Base-by-base conservation (phyloP, 208 protist species). In the Naegleria lovaniensis region DNA sequence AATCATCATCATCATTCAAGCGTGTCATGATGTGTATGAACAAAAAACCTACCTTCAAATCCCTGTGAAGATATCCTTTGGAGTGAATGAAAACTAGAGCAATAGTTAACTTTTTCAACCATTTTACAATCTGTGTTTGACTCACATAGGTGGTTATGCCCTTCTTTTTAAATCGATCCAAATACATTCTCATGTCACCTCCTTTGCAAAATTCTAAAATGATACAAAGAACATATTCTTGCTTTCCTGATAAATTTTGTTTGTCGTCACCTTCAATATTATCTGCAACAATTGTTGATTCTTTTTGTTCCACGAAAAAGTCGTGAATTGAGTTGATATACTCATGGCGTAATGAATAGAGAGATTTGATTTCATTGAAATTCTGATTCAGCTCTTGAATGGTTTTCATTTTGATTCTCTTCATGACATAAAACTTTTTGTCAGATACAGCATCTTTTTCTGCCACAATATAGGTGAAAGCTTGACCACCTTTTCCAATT, bases 281-380 rank as follows among this genome's bases (percentile, higher is more conserved):
- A 79, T 79, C 67, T 11, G 67, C 67, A 79, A 79, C 36, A 9
- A 79, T 79, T 36, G 67, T 79, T 13, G 67, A 79, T 79, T 79
- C 67, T 33, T 79, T 79, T 79, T 79, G 67, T 79, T 79, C 67
- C 25, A 79, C 29, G 29, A 79, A 79, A 79, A 79, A 79, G 29
- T 79, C 67, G n/a, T 79, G 25, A 79, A 79, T 79, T 36, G 67
- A 79, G 36, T 79, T 79, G 29, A 79, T 79, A 79, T 79, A 36
- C 29, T 79, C 67, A 33, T 79, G 67, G 2, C 67, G 13, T 33
- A 79, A 79, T 79, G 16, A 29, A 79, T 79, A 79, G 16, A 79
- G 29, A 79, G 67, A 79, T 79, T 79, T 79, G 29, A 79, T 79
- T 79, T 79, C 67, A 36, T 79, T 79, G n/a, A 79, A 79, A 33